Conservation (phyloP, 2,329 filamentous ascomycete genomes). For the Camillea tinctor region DNA sequence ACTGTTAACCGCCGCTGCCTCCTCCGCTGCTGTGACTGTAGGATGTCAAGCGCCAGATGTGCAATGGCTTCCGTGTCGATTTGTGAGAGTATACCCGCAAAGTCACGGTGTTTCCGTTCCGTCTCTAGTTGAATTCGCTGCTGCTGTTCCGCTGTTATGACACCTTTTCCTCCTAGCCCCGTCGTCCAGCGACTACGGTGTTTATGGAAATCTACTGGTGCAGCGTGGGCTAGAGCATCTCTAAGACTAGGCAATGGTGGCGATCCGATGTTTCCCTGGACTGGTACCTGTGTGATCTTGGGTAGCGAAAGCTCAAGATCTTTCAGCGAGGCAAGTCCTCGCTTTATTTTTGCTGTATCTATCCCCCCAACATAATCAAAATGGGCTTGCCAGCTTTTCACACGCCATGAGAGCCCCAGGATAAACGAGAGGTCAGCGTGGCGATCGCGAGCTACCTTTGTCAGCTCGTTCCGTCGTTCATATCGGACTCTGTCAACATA, state of each 20-base stretch:
- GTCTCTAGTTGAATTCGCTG: background rate
- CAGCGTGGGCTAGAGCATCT: conserved; percentile 4
- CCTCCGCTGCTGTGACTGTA: conserved; percentile 10
- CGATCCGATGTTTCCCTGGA: background rate
- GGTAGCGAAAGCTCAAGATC: background rate
- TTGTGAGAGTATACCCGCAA: conserved; percentile 17
- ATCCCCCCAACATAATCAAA: conserved; percentile 23
- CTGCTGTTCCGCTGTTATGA: background rate
- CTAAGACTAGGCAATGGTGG: background rate
- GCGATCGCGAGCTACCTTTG: conserved; percentile 12
- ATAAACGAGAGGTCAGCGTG: conserved; percentile 17
- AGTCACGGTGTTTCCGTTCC: conserved; percentile 11
- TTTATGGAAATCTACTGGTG: conserved; percentile 4
- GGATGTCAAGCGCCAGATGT: conserved; percentile 12
- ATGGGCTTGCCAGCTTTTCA: conserved; percentile 14
- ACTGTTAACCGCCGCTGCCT: background rate
- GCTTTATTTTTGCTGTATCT: conserved; percentile 10
- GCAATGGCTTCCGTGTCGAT: conserved; percentile 20
- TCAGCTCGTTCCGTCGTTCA: conserved; percentile 17
- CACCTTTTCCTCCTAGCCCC: background rate
- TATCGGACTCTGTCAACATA: conserved; percentile 11
- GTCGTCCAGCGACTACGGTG: background rate
- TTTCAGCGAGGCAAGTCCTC: conserved; percentile 3
- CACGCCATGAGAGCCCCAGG: conserved; percentile 19
- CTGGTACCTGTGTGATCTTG: background rate